These are phyloP conservation scores for Letharia columbiana DNA, from an alignment of 495 filamentous ascomycete species.

Conservation along the genomic window DNA sequence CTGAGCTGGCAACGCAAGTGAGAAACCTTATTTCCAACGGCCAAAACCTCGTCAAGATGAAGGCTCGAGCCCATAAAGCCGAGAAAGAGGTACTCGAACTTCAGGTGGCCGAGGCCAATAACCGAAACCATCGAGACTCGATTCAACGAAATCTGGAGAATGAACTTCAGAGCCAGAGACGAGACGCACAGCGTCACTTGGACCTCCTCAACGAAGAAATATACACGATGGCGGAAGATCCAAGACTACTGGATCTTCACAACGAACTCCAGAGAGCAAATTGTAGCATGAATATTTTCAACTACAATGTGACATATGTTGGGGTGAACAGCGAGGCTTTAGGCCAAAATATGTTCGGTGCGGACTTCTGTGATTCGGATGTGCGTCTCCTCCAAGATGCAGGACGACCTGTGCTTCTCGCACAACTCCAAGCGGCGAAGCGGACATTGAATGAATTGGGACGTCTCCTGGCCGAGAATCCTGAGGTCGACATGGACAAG, in stretches of 20 bases:
- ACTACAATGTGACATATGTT: background rate
- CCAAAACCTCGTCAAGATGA: background rate
- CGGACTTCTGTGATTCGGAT: background rate
- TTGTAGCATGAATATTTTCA: background rate
- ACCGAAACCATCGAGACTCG: too few species aligned
- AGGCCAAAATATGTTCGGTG: background rate
- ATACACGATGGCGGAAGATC: background rate
- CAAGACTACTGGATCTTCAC: background rate
- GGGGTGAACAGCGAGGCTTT: background rate
- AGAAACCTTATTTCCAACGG: background rate
- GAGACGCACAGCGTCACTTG: background rate
- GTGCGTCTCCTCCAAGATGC: background rate
- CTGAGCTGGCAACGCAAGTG: background rate
- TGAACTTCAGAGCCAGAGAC: background rate
- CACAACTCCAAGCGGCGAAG: background rate
- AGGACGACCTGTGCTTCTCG: background rate
- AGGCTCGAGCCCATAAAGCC: background rate
- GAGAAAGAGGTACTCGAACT: background rate
- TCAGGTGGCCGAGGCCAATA: too few species aligned
- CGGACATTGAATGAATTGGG: background rate
- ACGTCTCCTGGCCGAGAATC: background rate
- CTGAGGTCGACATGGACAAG: background rate
- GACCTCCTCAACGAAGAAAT: background rate
- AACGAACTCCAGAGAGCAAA: background rate
- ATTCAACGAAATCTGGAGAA: background rate